Conservation (phyloP, 2,329 filamentous ascomycete species). For the Pyricularia grisea region DNA sequence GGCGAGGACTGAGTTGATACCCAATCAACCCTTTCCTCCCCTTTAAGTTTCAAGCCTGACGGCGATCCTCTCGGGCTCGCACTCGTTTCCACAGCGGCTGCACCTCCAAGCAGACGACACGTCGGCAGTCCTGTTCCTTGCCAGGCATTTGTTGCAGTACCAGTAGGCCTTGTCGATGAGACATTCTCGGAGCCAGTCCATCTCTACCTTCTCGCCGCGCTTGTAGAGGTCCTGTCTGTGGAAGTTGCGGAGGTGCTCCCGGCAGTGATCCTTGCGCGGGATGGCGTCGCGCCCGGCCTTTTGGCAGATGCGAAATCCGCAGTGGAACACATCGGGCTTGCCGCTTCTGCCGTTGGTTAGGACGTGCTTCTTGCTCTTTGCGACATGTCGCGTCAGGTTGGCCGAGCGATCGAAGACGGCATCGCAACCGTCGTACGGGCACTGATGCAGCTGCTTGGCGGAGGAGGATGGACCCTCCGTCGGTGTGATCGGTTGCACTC, state of each 20-base stretch:
- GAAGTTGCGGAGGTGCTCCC: constrained; percentile 45
- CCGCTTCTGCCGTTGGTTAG: not conserved
- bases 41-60: not conserved
- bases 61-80: not conserved
- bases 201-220: constrained; percentile 22
- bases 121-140: constrained; percentile 24
- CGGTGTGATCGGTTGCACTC: not conserved
- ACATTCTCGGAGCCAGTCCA: constrained; percentile 28
- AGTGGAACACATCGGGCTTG: not conserved
- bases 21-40: not conserved
- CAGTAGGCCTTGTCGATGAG: constrained; percentile 35
- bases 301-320: not conserved
- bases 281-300: constrained; percentile 23
- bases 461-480: not conserved
- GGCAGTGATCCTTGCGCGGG: constrained; percentile 44
- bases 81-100: not conserved
- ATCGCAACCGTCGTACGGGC: not conserved
- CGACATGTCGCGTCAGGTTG: not conserved
- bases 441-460: not conserved
- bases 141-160: constrained; percentile 44
- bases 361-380: not conserved
- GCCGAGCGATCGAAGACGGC: not conserved
- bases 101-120: not conserved
- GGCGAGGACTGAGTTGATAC: not conserved
- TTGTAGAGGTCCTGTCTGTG: constrained; percentile 46